These are phyloP conservation scores for Jasminum sambac DNA, from an alignment of 257 asterid genomes.

Conservation along the genomic window DNA sequence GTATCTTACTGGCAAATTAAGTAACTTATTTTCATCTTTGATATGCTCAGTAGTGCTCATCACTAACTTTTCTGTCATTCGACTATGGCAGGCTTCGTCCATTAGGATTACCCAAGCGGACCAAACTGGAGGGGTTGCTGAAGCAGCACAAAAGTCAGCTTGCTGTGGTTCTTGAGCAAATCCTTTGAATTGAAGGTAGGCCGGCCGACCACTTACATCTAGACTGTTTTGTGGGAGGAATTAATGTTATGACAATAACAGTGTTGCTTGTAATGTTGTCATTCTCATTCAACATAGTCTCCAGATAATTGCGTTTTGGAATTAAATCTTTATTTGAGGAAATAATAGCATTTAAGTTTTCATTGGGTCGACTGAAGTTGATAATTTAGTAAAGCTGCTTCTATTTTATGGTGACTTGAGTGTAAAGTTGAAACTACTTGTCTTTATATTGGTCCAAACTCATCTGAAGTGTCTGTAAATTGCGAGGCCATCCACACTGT, in stretches of 20 bases:
- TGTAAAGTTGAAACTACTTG: not conserved
- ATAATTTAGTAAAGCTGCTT: conserved; percentile 9
- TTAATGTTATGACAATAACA: conserved; percentile 36
- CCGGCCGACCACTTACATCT: conserved; percentile 30
- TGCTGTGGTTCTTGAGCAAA: conserved; percentile 75
- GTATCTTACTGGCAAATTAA: not conserved
- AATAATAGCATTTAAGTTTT: conserved; percentile 30
- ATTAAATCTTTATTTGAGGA: conserved; percentile 38
- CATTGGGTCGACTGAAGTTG: conserved; percentile 10
- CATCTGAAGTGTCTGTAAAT: not conserved
- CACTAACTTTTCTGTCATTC: conserved; percentile 24
- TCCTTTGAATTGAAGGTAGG: conserved; percentile 29
- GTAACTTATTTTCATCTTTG: not conserved
- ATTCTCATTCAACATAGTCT: conserved; percentile 42
- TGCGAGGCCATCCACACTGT: not conserved
- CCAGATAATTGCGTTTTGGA: conserved; percentile 36
- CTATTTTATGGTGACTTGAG: not conserved
- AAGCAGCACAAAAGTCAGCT: conserved; percentile 68
- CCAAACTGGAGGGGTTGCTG: conserved; percentile 56
- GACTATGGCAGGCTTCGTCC: conserved; percentile 63
- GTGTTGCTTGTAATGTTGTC: conserved; percentile 46
- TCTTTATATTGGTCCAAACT: not conserved
- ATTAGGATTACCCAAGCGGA: conserved; percentile 69
- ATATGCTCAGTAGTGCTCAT: not conserved
- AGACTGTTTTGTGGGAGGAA: conserved; percentile 41